phyloP scores from a whole-genome alignment of 306 rosid species.

The Styphnolobium japonicum region DNA sequence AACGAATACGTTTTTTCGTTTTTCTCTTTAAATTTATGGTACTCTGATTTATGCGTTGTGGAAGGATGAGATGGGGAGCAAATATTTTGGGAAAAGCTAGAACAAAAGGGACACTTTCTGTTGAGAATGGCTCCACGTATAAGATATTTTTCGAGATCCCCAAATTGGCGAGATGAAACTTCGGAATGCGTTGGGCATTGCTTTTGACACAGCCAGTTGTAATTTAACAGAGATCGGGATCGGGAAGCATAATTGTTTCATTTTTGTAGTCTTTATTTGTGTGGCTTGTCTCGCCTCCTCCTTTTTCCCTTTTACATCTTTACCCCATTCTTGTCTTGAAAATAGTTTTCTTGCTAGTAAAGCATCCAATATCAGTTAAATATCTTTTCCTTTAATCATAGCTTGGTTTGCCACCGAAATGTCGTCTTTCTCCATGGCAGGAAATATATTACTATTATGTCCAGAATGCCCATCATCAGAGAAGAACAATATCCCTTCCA shows the following conservation, averaged over 20 bases:
- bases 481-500: background rate
- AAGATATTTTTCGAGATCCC: constrained; percentile 12
- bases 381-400: constrained; percentile 33
- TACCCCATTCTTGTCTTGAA: constrained; percentile 24
- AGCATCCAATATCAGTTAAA: constrained; percentile 39
- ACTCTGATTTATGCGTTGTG: background rate
- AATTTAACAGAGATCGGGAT: background rate
- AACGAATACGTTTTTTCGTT: background rate
- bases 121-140: constrained; percentile 22
- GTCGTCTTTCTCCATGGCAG: constrained; percentile 18
- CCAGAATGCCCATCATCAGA: constrained; percentile 17
- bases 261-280: background rate
- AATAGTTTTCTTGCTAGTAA: constrained; percentile 29
- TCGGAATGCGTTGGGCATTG: constrained; percentile 20
- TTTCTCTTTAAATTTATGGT: background rate
- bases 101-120: constrained; percentile 25
- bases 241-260: constrained; percentile 20
- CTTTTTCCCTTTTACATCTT: constrained; percentile 27
- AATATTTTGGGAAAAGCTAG: constrained; percentile 30
- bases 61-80: constrained; percentile 20
- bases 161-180: constrained; percentile 23
- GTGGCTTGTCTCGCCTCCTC: constrained; percentile 21
- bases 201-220: constrained; percentile 39
- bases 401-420: constrained; percentile 24
- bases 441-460: constrained; percentile 1